phyloP scores from a whole-genome alignment of 306 rosid genomes.

The Vigna radiata region DNA sequence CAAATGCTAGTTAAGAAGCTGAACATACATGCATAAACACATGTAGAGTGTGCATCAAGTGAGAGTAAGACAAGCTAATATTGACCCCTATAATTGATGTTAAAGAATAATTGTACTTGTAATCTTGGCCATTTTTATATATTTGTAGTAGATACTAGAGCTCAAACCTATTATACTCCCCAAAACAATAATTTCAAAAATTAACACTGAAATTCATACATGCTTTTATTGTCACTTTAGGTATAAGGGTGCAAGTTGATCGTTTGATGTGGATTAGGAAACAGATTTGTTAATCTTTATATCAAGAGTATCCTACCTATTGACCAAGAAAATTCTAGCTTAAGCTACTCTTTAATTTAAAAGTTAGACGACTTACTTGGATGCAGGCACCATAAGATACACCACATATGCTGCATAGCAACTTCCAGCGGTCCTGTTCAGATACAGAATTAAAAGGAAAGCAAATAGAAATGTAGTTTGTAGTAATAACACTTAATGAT shows the following conservation, averaged over 20 bases:
- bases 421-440: slow-evolving; percentile 98
- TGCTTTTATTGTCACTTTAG: slow-evolving; percentile 16
- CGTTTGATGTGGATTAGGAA: slow-evolving; percentile 23
- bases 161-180: neutral
- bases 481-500: slow-evolving; percentile 10
- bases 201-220: neutral
- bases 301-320: slow-evolving; percentile 3
- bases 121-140: no score
- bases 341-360: slow-evolving; percentile 37
- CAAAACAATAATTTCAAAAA: neutral
- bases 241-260: neutral
- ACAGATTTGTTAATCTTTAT: neutral
- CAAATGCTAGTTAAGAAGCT: slow-evolving; percentile 33
- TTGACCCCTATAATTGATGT: neutral
- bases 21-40: neutral
- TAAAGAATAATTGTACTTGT: neutral
- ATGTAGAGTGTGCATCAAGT: neutral
- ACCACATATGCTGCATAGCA: slow-evolving; percentile 93
- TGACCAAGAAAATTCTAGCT: slow-evolving; percentile 19
- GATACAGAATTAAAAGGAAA: slow-evolving; percentile 36
- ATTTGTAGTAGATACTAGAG: neutral
- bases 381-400: slow-evolving; percentile 99
- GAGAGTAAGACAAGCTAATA: slow-evolving; percentile 18
- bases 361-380: slow-evolving; percentile 70
- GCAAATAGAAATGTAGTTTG: slow-evolving; percentile 6